Conservation (phyloP, 2,329 filamentous ascomycete genomes). For the Diaporthe destruens region DNA sequence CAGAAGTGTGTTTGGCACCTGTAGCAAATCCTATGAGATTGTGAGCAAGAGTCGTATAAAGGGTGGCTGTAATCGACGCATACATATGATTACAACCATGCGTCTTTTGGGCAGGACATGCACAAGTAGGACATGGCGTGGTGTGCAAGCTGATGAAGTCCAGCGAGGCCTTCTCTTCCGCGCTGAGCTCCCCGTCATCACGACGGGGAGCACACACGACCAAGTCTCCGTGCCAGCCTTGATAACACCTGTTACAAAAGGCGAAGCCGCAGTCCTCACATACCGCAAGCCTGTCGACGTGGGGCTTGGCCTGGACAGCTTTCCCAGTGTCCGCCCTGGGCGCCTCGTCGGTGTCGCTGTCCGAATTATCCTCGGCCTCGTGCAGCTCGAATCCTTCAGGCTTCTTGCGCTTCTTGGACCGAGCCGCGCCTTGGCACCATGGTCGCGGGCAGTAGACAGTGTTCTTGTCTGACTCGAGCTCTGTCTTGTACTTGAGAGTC, state of each 20-base stretch:
- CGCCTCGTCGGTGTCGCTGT: conserved; percentile 59
- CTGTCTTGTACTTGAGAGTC: conserved; percentile 89
- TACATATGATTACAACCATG: conserved; percentile 96
- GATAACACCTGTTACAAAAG: conserved; percentile 78
- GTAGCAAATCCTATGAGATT: conserved; percentile 73
- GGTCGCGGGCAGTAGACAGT: conserved; percentile 92
- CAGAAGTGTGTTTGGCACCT: conserved; percentile 94
- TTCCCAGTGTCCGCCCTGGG: conserved; percentile 46
- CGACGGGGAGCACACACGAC: conserved; percentile 75
- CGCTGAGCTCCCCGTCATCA: conserved; percentile 77
- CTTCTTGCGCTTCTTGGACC: conserved; percentile 79
- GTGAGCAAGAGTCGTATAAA: neutral
- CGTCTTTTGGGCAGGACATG: conserved; percentile 86
- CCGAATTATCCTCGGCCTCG: conserved; percentile 66
- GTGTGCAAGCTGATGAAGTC: conserved; percentile 87
- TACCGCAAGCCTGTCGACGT: conserved; percentile 78
- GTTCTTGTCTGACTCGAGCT: conserved; percentile 90
- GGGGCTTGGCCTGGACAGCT: conserved; percentile 52
- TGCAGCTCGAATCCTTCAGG: conserved; percentile 74
- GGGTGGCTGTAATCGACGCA: neutral
- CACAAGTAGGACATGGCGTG: conserved; percentile 90
- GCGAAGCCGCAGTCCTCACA: conserved; percentile 92
- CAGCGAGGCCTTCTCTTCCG: conserved; percentile 87
- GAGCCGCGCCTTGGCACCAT: conserved; percentile 92
- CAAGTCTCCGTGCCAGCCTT: conserved; percentile 95